Conservation (phyloP, 2,329 filamentous ascomycete species). For the Pezicula rhizophila region DNA sequence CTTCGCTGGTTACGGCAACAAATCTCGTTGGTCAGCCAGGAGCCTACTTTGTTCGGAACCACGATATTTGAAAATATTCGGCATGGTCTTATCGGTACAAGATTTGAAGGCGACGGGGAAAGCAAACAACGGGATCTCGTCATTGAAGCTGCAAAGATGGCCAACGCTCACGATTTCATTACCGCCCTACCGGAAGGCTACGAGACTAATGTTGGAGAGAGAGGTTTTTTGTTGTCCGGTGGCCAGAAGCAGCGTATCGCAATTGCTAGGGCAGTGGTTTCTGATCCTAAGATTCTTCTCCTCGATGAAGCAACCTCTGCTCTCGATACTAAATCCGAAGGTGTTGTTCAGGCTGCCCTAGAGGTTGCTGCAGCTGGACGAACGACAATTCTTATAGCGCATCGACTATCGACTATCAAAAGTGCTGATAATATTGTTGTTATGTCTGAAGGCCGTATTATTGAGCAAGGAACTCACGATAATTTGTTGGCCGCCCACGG, state of each 20-base stretch:
- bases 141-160: slow-evolving; percentile 76
- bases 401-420: slow-evolving; percentile 89
- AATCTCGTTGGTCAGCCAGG: slow-evolving; percentile 87
- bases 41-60: slow-evolving; percentile 83
- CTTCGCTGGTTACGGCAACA: slow-evolving; percentile 87
- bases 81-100: slow-evolving; percentile 84
- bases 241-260: slow-evolving; percentile 97
- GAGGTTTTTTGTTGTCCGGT: slow-evolving; percentile 85
- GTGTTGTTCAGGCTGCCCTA: slow-evolving; percentile 86
- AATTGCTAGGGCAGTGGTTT: slow-evolving; percentile 85
- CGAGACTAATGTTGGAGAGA: slow-evolving; percentile 90
- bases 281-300: slow-evolving; percentile 84
- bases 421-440: slow-evolving; percentile 95
- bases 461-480: slow-evolving; percentile 88
- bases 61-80: slow-evolving; percentile 86
- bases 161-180: slow-evolving; percentile 94
- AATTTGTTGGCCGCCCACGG: slow-evolving; percentile 63
- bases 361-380: slow-evolving; percentile 79
- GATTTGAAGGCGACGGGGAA: slow-evolving; percentile 60
- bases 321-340: slow-evolving; percentile 90
- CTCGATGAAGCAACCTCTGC: slow-evolving; percentile 94
- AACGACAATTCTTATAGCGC: slow-evolving; percentile 94
- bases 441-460: slow-evolving; percentile 76
- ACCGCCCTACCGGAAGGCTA: slow-evolving; percentile 77
- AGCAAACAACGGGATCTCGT: slow-evolving; percentile 68